Base-by-base conservation (phyloP, 768 basidiomycete species). In the Serendipita sp. region DNA sequence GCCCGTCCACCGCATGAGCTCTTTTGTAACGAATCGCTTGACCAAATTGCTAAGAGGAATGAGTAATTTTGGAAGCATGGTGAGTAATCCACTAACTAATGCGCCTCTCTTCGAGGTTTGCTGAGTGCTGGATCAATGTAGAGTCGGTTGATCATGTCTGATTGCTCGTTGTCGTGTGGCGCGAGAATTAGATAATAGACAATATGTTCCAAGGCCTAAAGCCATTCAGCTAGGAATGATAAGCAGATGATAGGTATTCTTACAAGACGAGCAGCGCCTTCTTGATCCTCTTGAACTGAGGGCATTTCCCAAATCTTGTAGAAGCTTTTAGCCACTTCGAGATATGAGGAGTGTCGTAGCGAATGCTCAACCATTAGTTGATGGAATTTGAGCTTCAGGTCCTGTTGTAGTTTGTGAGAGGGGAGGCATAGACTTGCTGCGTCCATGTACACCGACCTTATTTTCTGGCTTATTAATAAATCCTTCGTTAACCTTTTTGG, bases 261-360 rank as follows among this genome's bases (percentile, higher is more conserved):
- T 34, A 71, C 86, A 64, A 72, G 88, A 88, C 51, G 81, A 77
- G 69, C 81, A 82, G 45, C 84, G 85, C 68, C 89, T 23, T 70
- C 72, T 45, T 80, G 82, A 68, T 96, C 93, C 47, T 85, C 84
- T 75, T 92, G 91, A 75, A 99, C 86, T 52, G 90, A 86, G 3
- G 93, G 90, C 13, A 95, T 97, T 72, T 96, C 93, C 91, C 93
- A 98, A 45, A 99, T 88, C 72, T 93, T 93, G 76, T 95, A 81
- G 73, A 93, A 98, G 70, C 94, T 85, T 73, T 95, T 94, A 44
- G 92, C 92, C 4, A 89, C 91, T 68, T 97, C 94, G 18, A 99
- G 82, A 72, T 96, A 97, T 30, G 85, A 81, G 66, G 81, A 83
- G 68, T 87, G 82, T 68, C 89, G 88, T 15, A 99, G 79, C 23